These are phyloP conservation scores for Neopestalotiopsis clavispora DNA, from an alignment of 2,329 filamentous ascomycete species.

Conservation along the genomic window DNA sequence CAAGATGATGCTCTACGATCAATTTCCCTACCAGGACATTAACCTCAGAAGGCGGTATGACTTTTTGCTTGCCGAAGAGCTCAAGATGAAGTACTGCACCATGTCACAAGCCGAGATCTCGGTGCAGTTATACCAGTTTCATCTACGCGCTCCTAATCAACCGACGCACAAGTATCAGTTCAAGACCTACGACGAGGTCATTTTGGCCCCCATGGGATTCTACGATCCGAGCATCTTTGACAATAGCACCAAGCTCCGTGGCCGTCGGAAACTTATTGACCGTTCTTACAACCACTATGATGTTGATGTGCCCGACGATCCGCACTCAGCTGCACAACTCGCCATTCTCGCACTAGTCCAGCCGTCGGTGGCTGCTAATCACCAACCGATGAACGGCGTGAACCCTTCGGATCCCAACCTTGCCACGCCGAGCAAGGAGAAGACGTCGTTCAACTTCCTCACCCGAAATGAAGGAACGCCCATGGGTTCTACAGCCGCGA, in stretches of 20 bases:
- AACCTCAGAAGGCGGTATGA: conserved; percentile 90
- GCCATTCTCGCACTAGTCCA: conserved; percentile 65
- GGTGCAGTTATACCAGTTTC: conserved; percentile 87
- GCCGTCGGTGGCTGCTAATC: conserved; percentile 56
- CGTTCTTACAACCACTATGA: conserved; percentile 95
- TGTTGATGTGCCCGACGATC: conserved; percentile 84
- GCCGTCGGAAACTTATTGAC: conserved; percentile 80
- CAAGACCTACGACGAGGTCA: conserved; percentile 96
- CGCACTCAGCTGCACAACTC: conserved; percentile 81
- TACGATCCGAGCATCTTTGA: conserved; percentile 91
- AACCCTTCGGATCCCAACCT: conserved; percentile 48
- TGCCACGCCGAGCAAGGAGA: conserved; percentile 67
- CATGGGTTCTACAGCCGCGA: conserved; percentile 83
- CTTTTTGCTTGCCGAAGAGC: conserved; percentile 89
- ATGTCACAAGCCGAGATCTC: conserved; percentile 89
- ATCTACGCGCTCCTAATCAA: conserved; percentile 85
- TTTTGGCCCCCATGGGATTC: conserved; percentile 93
- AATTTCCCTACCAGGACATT: conserved; percentile 94
- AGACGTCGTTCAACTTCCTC: conserved; percentile 72
- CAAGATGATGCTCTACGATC: conserved; percentile 97
- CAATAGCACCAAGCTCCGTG: conserved; percentile 76
- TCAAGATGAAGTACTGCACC: conserved; percentile 92
- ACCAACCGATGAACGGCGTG: conserved; percentile 45
- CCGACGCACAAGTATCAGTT: conserved; percentile 93
- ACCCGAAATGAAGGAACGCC: conserved; percentile 78